Conservation (phyloP, 2,329 filamentous ascomycete species). For the Arachnopeziza araneosa region DNA sequence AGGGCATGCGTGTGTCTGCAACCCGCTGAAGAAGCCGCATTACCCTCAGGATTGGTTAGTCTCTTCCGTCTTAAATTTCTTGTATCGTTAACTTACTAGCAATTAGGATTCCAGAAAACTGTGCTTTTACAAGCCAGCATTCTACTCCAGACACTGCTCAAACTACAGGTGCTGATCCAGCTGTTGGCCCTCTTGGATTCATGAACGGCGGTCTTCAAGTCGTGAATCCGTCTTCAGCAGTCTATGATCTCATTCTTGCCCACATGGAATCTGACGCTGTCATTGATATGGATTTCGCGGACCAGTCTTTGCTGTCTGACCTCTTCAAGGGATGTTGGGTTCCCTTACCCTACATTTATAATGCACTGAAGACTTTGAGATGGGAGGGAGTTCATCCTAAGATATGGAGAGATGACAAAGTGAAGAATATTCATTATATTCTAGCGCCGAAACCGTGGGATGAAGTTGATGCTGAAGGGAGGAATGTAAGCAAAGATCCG, state of each 20-base stretch:
- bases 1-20: conserved; percentile 80
- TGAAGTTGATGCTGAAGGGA: conserved; percentile 40
- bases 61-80: not conserved
- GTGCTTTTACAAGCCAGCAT: conserved; percentile 54
- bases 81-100: not conserved
- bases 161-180: conserved; percentile 39
- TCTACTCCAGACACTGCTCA: conserved; percentile 42
- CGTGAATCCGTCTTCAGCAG: conserved; percentile 43
- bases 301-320: conserved; percentile 53
- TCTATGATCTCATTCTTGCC: conserved; percentile 46
- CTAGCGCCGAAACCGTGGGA: conserved; percentile 58
- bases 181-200: conserved; percentile 42
- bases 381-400: conserved; percentile 45
- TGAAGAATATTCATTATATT: conserved; percentile 59
- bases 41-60: conserved; percentile 68
- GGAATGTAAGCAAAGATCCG: conserved; percentile 37
- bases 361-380: conserved; percentile 56
- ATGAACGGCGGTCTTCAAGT: conserved; percentile 55
- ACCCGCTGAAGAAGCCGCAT: conserved; percentile 70
- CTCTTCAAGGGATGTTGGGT: conserved; percentile 53
- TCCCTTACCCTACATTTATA: conserved; percentile 54
- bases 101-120: conserved; percentile 44
- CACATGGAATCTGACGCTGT: conserved; percentile 43
- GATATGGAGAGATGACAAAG: conserved; percentile 52
- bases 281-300: conserved; percentile 49